Base-by-base conservation (phyloP, 345 rosid species). In the Atalantia buxifolia region DNA sequence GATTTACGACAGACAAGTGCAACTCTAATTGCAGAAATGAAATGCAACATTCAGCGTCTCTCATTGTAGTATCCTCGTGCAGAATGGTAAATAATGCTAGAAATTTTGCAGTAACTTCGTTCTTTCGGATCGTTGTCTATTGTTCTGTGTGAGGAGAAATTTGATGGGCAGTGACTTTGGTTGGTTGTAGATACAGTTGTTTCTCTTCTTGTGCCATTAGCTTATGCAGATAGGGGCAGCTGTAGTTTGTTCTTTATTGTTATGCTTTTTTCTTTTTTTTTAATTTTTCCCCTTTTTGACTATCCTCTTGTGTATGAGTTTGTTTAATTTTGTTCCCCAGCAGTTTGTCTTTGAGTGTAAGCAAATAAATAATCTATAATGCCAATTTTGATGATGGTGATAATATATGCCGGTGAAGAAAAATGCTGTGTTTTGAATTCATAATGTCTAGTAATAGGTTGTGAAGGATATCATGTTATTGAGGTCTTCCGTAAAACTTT, bases 1-100 rank as follows among this genome's bases (percentile, higher is more conserved):
- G 99, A 86, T 96, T 69, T 88, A 80, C 22, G 90, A 89, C 61
- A 86, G 95, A 71, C 81, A 91, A 79, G 92, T 96, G 81, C 84
- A 85, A 87, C 92, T 92, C 72, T 95, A 78, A 79, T 67, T 10
- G 77, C 69, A 70, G 67, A 65, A 36, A 36, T 31, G 38, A 36
- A 66, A 31, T 9, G 72, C 76, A 16, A 66, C 4, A 31, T 55
- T 56, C 40, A 19, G 57, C 40, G 40, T 79, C 79, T 31, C 77
- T 64, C 13, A 38, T 72, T 14, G 55, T 9, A 25, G 76, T 18
- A 28, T 25, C 62, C 68, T 40, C 59, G 27, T 61, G 3, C 76
- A 50, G 33, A 66, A 66, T 12, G 69, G 57, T 28, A 13, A 48
- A 40, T 38, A 36, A 56, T 27, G 61, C 38, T 48, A 48, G 69